A percentile compares a stretch with the other conserved stretches of the same genome.
Evolutionary conservation across 805 yeast genomes (phyloP).

Genomic region (Nakazawaea ambrosiae): DNA sequence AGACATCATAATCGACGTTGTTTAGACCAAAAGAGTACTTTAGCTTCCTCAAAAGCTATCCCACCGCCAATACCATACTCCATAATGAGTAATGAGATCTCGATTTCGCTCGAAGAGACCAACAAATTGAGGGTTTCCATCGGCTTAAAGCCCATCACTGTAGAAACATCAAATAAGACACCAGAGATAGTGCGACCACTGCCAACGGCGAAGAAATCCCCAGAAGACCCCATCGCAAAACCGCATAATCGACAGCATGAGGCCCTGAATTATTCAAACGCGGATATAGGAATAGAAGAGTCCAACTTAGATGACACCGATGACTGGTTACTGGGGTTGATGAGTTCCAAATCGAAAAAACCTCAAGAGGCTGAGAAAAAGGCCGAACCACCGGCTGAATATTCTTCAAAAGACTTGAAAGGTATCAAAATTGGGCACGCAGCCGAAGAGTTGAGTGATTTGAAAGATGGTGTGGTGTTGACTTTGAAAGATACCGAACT

Average conservation of each 20-base stretch:
- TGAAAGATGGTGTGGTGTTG: constrained; percentile 36
- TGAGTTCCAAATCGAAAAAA: constrained; percentile 18
- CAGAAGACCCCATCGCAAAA: background rate
- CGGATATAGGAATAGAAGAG: constrained; percentile 18
- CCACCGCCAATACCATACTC: too few relatives aligned
- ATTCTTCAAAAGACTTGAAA: constrained; percentile 23
- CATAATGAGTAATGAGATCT: constrained; percentile 13
- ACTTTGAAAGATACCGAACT: constrained; percentile 49
- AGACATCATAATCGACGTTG: too few relatives aligned
- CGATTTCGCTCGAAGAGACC: constrained; percentile 45
- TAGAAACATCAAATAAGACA: constrained; percentile 3
- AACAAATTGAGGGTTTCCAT: constrained; percentile 42
- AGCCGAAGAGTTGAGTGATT: constrained; percentile 27
- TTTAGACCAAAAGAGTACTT: too few relatives aligned
- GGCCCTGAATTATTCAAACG: constrained; percentile 13
- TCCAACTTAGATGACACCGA: constrained; percentile 27
- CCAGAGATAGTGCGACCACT: background rate
- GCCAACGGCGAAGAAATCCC: background rate
- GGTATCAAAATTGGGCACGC: constrained; percentile 40
- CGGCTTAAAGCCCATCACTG: constrained; percentile 47
- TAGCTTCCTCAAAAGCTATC: too few relatives aligned
- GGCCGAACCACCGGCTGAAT: constrained; percentile 9
- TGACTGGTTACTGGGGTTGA: constrained; percentile 33
- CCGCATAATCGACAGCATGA: too few relatives aligned
- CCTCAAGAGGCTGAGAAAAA: constrained; percentile 6